A percentile compares a stretch with the other conserved stretches of the same genome.
Conservation (phyloP, 495 filamentous ascomycete genomes). For the Hyaloscypha variabilis region DNA sequence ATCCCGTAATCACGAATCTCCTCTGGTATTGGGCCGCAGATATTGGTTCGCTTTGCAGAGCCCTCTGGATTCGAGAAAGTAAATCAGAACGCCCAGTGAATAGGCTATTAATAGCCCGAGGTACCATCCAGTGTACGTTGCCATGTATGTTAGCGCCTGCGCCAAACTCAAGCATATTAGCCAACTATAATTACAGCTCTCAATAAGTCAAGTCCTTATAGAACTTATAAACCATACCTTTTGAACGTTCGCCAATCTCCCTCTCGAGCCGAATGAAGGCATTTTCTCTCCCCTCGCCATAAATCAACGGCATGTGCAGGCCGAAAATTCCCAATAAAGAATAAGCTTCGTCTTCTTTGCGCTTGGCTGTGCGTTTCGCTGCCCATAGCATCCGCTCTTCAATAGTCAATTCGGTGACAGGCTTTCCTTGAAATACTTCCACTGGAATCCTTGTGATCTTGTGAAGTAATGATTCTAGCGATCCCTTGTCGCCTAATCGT, state of each 20-base stretch:
- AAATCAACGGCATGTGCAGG: slow-evolving; percentile 35
- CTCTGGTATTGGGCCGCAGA: slow-evolving; percentile 18
- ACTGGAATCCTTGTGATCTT: slow-evolving; percentile 17
- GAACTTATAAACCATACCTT: slow-evolving; percentile 6
- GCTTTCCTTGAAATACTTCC: slow-evolving; percentile 13
- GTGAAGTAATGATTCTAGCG: slow-evolving; percentile 12
- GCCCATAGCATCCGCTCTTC: slow-evolving; percentile 32
- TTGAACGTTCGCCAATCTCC: slow-evolving; percentile 28
- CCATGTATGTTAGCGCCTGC: slow-evolving; percentile 10
- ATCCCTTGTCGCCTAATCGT: slow-evolving; percentile 18
- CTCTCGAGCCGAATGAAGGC: slow-evolving; percentile 34
- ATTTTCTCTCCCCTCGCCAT: slow-evolving; percentile 33
- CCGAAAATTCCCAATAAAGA: slow-evolving; percentile 33
- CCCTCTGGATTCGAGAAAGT: slow-evolving; percentile 23
- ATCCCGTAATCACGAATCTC: slow-evolving; percentile 40
- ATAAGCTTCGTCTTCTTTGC: slow-evolving; percentile 28
- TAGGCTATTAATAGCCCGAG: slow-evolving; percentile 25
- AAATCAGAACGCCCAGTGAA: slow-evolving; percentile 28
- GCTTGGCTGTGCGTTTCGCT: slow-evolving; percentile 28
- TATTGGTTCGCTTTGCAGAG: slow-evolving; percentile 9
- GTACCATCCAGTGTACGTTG: slow-evolving; percentile 27
- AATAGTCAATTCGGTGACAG: slow-evolving; percentile 16
- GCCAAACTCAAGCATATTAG: slow-evolving; percentile 11
- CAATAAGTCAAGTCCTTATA: background rate
- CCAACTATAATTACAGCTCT: slow-evolving; percentile 9